Conservation (phyloP, 768 basidiomycete genomes). For the Tremella yokohamensis region DNA sequence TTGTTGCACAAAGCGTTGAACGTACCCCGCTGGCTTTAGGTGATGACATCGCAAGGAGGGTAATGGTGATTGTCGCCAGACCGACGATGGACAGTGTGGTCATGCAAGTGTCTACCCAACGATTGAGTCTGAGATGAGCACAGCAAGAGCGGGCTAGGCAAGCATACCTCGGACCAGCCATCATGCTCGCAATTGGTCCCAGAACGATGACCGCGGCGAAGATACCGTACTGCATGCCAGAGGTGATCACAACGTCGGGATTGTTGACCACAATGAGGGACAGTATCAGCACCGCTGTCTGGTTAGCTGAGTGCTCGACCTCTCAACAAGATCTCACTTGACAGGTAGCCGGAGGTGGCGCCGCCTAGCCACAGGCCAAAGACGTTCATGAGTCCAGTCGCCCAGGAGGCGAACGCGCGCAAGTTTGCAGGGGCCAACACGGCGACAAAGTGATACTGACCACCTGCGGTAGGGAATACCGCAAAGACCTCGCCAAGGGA, state of each 20-base stretch:
- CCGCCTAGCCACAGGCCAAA: slow-evolving; percentile 20
- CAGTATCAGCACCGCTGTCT: slow-evolving; percentile 17
- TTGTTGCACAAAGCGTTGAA: no score
- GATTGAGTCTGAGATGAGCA: no score
- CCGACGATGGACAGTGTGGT: slow-evolving; percentile 21
- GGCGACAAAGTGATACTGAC: slow-evolving; percentile 32
- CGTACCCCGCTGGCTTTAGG: slow-evolving; percentile 18
- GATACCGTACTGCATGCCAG: slow-evolving; percentile 21
- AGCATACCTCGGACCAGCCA: slow-evolving; percentile 13
- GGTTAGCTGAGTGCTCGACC: background rate
- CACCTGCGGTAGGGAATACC: slow-evolving; percentile 27
- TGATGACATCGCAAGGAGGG: slow-evolving; percentile 17
- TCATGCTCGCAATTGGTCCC: slow-evolving; percentile 10
- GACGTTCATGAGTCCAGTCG: slow-evolving; percentile 17
- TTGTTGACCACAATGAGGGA: slow-evolving; percentile 31
- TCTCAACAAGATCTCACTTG: slow-evolving; percentile 9
- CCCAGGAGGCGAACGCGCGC: slow-evolving; percentile 15
- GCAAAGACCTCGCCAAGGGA: slow-evolving; percentile 25
- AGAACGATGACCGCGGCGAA: slow-evolving; percentile 19
- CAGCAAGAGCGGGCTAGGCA: background rate
- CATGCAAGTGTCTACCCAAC: background rate
- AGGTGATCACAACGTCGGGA: slow-evolving; percentile 16
- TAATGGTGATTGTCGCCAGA: slow-evolving; percentile 19
- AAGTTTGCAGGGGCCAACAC: slow-evolving; percentile 16
- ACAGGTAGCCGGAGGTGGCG: slow-evolving; percentile 16